Percentiles rank a stretch among this genome's conserved stretches.
Evolutionary conservation across 495 filamentous ascomycete genomes (phyloP).

Genomic region (Xylaria longipes): DNA sequence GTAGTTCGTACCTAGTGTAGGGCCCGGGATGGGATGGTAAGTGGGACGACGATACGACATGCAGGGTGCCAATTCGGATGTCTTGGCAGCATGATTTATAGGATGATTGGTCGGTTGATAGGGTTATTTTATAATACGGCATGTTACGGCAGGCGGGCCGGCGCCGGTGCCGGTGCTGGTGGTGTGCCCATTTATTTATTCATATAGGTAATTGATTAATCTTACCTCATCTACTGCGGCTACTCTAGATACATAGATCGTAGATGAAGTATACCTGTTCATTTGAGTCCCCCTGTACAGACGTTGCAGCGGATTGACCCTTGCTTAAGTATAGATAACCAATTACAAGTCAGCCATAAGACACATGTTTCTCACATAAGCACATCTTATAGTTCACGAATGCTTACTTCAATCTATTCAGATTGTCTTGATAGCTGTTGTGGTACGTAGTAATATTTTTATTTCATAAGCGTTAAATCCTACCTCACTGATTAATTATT

Average conservation of each 20-base stretch:
- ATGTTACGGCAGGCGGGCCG: neutral
- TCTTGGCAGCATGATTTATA: slow-evolving; percentile 3
- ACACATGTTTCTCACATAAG: neutral
- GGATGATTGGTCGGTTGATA: neutral
- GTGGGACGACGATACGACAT: neutral
- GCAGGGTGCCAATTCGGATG: neutral
- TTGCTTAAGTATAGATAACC: neutral
- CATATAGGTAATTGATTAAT: neutral
- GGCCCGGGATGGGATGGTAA: neutral
- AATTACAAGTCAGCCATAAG: neutral
- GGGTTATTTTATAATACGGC: neutral
- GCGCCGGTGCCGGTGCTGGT: neutral
- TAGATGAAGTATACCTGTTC: neutral
- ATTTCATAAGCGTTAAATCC: too few relatives aligned
- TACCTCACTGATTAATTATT: too few relatives aligned
- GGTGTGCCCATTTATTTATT: neutral
- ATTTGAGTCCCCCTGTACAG: too few relatives aligned
- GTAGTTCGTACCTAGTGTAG: neutral
- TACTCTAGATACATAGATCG: neutral
- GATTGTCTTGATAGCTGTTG: neutral
- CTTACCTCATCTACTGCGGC: neutral
- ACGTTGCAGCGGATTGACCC: neutral
- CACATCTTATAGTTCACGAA: neutral
- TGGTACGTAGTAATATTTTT: too few relatives aligned
- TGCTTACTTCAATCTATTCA: neutral